Evolutionary conservation across 2,329 filamentous ascomycete genomes (phyloP).

Genomic region (Cladosporium sphaerospermum): DNA sequence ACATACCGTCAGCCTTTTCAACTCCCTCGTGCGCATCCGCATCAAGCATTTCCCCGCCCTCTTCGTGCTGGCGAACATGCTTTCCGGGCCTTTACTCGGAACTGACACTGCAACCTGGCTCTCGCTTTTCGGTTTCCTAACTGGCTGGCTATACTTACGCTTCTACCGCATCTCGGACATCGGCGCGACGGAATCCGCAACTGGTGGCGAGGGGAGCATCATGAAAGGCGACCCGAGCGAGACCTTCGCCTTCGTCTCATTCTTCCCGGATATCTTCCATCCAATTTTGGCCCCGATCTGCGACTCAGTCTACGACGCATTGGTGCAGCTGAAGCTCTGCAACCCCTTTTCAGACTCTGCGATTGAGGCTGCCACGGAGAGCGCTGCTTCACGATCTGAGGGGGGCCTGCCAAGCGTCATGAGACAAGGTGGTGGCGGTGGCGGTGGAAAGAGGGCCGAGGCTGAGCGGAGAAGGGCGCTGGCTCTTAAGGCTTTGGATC

Average conservation of each 20-base stretch:
- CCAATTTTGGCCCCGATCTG: constrained; percentile 68
- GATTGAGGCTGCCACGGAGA: constrained; percentile 64
- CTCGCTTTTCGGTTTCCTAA: constrained; percentile 72
- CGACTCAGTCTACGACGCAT: constrained; percentile 64
- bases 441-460: constrained; percentile 70
- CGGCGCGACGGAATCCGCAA: constrained; percentile 42
- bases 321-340: constrained; percentile 72
- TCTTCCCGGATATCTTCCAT: constrained; percentile 83
- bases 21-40: constrained; percentile 79
- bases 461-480: constrained; percentile 84
- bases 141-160: constrained; percentile 90
- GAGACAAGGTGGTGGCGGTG: constrained; percentile 39
- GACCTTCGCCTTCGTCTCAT: constrained; percentile 91
- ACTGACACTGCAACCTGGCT: constrained; percentile 75
- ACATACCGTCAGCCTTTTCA: constrained; percentile 91
- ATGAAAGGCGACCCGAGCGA: constrained; percentile 90
- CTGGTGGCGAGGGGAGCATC: constrained; percentile 44
- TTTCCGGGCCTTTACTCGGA: constrained; percentile 58
- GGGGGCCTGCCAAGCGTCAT: constrained; percentile 55
- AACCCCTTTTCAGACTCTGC: constrained; percentile 80
- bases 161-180: constrained; percentile 72
- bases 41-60: constrained; percentile 75
- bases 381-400: constrained; percentile 60
- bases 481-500: constrained; percentile 85
- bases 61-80: constrained; percentile 64